Evolutionary conservation across 148 eudicot species (phyloP).

Genomic region (Mesembryanthemum crystallinum): DNA sequence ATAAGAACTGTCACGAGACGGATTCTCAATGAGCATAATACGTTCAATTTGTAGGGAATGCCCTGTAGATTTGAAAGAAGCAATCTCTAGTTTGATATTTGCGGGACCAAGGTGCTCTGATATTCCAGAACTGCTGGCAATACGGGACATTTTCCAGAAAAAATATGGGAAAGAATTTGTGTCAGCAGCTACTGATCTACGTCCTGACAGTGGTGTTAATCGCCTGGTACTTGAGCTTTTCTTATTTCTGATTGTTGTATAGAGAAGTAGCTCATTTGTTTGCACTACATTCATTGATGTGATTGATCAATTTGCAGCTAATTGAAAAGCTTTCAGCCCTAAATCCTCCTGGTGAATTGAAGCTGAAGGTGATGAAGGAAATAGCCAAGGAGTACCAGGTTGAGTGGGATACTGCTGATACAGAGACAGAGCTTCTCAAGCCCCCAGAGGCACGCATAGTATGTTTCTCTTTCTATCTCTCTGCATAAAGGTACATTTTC

Average conservation of each 20-base stretch:
- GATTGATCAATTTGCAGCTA: constrained; percentile 25
- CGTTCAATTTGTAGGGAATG: constrained; percentile 53
- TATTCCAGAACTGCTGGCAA: constrained; percentile 73
- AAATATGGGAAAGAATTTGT: constrained; percentile 96
- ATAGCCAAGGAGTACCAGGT: constrained; percentile 94
- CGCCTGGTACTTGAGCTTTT: constrained; percentile 54
- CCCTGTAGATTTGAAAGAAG: constrained; percentile 85
- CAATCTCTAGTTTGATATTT: constrained; percentile 80
- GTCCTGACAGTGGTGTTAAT: constrained; percentile 88
- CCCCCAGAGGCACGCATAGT: constrained; percentile 90
- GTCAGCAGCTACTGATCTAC: constrained; percentile 87
- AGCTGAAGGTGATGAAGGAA: constrained; percentile 75
- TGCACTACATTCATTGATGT: neutral
- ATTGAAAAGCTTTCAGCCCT: constrained; percentile 44
- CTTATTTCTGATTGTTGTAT: neutral
- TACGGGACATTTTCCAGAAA: constrained; percentile 75
- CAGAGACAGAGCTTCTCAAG: constrained; percentile 84
- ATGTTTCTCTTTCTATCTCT: constrained; percentile 28
- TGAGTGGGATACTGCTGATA: constrained; percentile 81
- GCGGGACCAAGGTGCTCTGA: constrained; percentile 95
- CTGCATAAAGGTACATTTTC: neutral
- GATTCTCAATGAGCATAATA: neutral
- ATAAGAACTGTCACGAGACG: neutral
- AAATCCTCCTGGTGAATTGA: constrained; percentile 43
- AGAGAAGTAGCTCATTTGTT: neutral